A percentile compares a stretch with the other conserved stretches of the same genome.
These are phyloP conservation scores for Jacaranda mimosifolia DNA, from an alignment of 257 asterid genomes.

Conservation along the genomic window DNA sequence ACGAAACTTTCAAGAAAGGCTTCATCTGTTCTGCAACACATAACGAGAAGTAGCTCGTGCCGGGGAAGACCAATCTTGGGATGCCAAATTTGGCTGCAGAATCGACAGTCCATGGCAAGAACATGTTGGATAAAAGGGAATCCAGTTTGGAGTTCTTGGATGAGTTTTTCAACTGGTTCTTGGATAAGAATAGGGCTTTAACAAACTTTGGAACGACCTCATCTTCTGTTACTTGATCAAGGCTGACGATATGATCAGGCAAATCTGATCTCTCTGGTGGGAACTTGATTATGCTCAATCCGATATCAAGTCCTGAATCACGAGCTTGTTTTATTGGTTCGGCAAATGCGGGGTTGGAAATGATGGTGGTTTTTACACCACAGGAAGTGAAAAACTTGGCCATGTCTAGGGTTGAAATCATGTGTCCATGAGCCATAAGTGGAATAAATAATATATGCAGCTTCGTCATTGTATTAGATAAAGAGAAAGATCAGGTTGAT, in stretches of 20 bases:
- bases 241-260: constrained; percentile 46
- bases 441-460: constrained; percentile 55
- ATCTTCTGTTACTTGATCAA: constrained; percentile 37
- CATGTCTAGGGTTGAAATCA: constrained; percentile 65
- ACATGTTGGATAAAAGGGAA: constrained; percentile 63
- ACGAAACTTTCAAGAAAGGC: constrained; percentile 39
- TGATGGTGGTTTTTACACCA: constrained; percentile 49
- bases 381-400: constrained; percentile 55
- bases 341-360: constrained; percentile 40
- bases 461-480: not conserved
- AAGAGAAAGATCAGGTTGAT: too few relatives aligned
- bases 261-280: constrained; percentile 50
- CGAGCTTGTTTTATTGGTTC: constrained; percentile 31
- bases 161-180: constrained; percentile 51
- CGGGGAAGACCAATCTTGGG: constrained; percentile 65
- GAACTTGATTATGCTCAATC: constrained; percentile 36
- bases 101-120: constrained; percentile 64
- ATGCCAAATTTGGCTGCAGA: constrained; percentile 62
- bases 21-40: constrained; percentile 44
- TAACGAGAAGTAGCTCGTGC: constrained; percentile 49
- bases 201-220: constrained; percentile 26
- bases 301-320: constrained; percentile 41
- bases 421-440: constrained; percentile 61
- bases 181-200: constrained; percentile 44
- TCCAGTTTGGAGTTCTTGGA: constrained; percentile 46